These are phyloP conservation scores for Populus tomentosa DNA, from an alignment of 441 rosid genomes.

Conservation along the genomic window DNA sequence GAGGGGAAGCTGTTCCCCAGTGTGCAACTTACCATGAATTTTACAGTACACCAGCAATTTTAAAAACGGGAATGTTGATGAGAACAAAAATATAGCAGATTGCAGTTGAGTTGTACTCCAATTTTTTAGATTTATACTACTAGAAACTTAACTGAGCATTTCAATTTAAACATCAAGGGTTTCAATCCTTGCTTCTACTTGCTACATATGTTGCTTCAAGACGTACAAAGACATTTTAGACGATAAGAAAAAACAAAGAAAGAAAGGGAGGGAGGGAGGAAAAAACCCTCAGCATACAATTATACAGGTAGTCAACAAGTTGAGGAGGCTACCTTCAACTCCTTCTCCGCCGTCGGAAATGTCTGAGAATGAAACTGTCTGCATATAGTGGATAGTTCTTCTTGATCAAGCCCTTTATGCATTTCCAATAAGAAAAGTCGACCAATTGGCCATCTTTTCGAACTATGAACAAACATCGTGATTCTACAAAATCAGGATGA, in stretches of 20 bases:
- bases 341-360: constrained; percentile 57
- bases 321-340: constrained; percentile 31
- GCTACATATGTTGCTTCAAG: constrained; percentile 11
- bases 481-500: constrained; percentile 77
- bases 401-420: constrained; percentile 85
- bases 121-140: background rate
- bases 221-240: constrained; percentile 15
- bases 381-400: constrained; percentile 89
- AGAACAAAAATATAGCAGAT: background rate
- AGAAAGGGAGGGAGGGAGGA: background rate
- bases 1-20: background rate
- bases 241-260: background rate
- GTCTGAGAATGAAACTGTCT: constrained; percentile 84
- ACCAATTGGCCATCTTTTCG: constrained; percentile 68
- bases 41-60: background rate
- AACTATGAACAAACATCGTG: constrained; percentile 79
- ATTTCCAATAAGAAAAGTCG: constrained; percentile 97
- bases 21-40: background rate
- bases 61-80: background rate
- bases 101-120: background rate
- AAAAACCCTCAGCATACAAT: constrained; percentile 10
- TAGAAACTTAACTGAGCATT: constrained; percentile 8
- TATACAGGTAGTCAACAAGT: constrained; percentile 14
- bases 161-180: constrained; percentile 8
- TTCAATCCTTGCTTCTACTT: constrained; percentile 17